Conservation (phyloP, 2,329 filamentous ascomycete species). For the Dactylellina leptospora region DNA sequence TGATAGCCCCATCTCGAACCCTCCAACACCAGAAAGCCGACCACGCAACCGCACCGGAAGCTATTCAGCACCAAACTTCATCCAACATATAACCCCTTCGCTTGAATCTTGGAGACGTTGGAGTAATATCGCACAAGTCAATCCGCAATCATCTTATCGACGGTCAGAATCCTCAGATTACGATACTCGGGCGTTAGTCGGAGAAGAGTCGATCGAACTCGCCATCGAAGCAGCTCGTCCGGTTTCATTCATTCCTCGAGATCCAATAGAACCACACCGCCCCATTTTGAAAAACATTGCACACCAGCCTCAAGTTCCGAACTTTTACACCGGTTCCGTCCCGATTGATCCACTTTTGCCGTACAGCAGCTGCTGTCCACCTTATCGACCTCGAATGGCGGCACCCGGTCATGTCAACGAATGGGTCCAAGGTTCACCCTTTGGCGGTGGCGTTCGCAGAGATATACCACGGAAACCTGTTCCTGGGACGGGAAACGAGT, state of each 20-base stretch:
- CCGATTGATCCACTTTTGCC: not conserved
- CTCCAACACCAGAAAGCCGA: not conserved
- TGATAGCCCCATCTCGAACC: not conserved
- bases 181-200: not conserved
- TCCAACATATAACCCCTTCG: conserved; percentile 13
- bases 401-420: conserved; percentile 17
- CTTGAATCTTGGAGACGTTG: conserved; percentile 8
- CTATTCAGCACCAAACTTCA: conserved; percentile 1
- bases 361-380: not conserved
- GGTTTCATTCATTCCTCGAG: not conserved
- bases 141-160: conserved; percentile 9
- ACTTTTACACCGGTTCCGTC: not conserved
- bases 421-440: not conserved
- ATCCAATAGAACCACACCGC: not conserved
- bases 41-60: not conserved
- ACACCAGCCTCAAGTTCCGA: not conserved
- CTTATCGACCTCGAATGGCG: conserved; percentile 10
- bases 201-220: not conserved
- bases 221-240: not conserved
- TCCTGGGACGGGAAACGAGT: too few relatives aligned
- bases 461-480: too few relatives aligned
- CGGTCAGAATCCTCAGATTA: not conserved
- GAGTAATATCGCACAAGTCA: conserved; percentile 7
- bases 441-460: conserved; percentile 1
- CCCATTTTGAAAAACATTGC: not conserved